A percentile compares a stretch with the other conserved stretches of the same genome.
phyloP scores from a whole-genome alignment of 306 rosid genomes.

The Acmispon strigosus region DNA sequence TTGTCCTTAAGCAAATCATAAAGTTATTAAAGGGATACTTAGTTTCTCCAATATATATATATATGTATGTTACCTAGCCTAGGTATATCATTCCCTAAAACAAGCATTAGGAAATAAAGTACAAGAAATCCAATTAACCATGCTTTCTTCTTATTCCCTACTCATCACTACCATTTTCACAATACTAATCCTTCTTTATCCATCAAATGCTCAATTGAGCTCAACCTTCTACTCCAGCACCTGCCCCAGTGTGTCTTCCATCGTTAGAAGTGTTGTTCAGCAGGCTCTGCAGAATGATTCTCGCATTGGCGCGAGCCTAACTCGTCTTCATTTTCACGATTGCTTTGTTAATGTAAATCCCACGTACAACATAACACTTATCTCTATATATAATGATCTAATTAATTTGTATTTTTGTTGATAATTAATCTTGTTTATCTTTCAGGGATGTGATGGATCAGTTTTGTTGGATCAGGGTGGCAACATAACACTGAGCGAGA shows the following conservation, averaged over 20 bases:
- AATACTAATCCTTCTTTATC: not conserved
- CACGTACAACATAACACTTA: not conserved
- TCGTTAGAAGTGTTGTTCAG: conserved; percentile 41
- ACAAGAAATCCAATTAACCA: not conserved
- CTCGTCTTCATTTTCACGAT: conserved; percentile 68
- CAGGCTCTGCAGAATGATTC: conserved; percentile 54
- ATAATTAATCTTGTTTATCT: not conserved
- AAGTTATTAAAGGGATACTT: not conserved
- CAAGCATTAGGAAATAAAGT: not conserved
- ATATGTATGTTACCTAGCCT: not conserved
- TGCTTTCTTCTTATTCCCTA: conserved; percentile 17
- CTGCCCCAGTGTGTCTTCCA: conserved; percentile 62
- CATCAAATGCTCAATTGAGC: conserved; percentile 54
- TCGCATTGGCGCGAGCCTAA: conserved; percentile 65
- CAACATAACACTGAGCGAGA: conserved; percentile 62
- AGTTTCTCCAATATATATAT: not conserved
- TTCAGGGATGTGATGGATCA: conserved; percentile 78
- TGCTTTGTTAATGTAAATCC: conserved; percentile 58
- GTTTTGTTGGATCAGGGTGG: conserved; percentile 45
- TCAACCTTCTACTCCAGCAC: conserved; percentile 54
- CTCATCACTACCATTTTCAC: conserved; percentile 13
- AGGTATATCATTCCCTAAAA: not conserved
- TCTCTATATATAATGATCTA: too few relatives aligned
- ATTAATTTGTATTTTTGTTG: too few relatives aligned
- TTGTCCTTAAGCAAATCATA: conserved; percentile 22